phyloP scores from a whole-genome alignment of 2,329 filamentous ascomycete genomes.

The Ophiostoma angusticollis region DNA sequence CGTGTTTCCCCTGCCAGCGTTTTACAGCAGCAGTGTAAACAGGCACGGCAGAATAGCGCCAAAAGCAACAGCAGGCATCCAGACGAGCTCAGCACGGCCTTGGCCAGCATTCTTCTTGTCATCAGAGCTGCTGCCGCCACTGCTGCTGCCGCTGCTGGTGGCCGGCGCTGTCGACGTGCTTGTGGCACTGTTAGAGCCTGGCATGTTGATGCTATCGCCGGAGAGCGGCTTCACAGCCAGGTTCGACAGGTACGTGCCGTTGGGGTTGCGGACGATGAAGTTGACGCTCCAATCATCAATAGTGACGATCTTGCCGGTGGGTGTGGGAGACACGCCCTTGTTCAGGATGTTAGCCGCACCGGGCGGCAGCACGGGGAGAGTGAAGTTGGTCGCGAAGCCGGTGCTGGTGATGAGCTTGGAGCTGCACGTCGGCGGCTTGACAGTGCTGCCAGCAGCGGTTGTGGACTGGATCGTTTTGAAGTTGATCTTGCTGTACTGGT shows the following conservation, averaged over 20 bases:
- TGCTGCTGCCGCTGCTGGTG: neutral
- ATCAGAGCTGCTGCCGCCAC: neutral
- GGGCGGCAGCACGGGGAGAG: conserved; percentile 54
- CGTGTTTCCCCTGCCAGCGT: neutral
- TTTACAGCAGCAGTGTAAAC: conserved; percentile 8
- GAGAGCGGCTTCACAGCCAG: conserved; percentile 35
- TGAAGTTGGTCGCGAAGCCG: conserved; percentile 68
- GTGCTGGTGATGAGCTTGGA: conserved; percentile 48
- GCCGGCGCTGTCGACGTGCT: conserved; percentile 2
- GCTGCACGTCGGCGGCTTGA: conserved; percentile 50
- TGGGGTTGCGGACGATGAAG: conserved; percentile 48
- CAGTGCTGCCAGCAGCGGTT: conserved; percentile 39
- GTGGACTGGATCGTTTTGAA: conserved; percentile 51
- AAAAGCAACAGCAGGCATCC: conserved; percentile 4
- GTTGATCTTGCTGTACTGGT: conserved; percentile 64
- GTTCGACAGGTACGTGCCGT: conserved; percentile 43
- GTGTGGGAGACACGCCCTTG: conserved; percentile 55
- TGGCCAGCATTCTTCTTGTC: conserved; percentile 14
- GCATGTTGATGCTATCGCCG: conserved; percentile 32
- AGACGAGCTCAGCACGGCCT: conserved; percentile 8
- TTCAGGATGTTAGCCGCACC: conserved; percentile 62
- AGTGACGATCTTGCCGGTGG: conserved; percentile 50
- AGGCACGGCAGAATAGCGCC: conserved; percentile 6
- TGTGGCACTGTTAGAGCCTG: conserved; percentile 27
- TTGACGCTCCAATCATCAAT: conserved; percentile 44